Evolutionary conservation across 306 rosid species (phyloP).

Genomic region (Aeschynomene evenia): DNA sequence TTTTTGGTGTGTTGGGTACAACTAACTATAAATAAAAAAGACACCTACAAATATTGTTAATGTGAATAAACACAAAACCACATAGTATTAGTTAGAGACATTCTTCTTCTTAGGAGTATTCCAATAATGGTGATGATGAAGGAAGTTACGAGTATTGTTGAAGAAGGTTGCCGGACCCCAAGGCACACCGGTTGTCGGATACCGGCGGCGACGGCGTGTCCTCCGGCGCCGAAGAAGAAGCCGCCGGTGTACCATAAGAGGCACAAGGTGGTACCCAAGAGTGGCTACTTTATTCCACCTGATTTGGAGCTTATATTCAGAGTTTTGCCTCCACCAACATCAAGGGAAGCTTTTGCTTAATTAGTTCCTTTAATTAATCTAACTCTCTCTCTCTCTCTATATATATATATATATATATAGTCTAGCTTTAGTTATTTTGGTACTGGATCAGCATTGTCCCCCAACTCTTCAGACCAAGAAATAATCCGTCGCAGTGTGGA

Average conservation of each 20-base stretch:
- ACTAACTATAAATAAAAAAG: constrained; percentile 31
- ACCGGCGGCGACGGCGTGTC: constrained; percentile 30
- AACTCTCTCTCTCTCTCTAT: too few relatives aligned
- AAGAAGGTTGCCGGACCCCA: constrained; percentile 49
- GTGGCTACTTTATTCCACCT: constrained; percentile 43
- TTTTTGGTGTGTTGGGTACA: too few relatives aligned
- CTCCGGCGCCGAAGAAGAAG: constrained; percentile 54
- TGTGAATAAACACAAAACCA: too few relatives aligned
- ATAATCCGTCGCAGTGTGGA: too few relatives aligned
- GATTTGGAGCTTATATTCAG: constrained; percentile 49
- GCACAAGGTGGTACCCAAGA: constrained; percentile 36
- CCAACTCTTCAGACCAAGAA: too few relatives aligned
- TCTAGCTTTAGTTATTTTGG: not conserved
- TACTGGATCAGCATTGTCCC: too few relatives aligned
- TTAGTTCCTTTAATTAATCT: not conserved
- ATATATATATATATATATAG: not conserved
- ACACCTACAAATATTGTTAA: not conserved
- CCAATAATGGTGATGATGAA: constrained; percentile 2
- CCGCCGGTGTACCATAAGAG: not conserved
- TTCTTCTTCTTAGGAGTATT: too few relatives aligned
- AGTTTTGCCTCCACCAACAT: not conserved
- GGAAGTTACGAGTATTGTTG: too few relatives aligned
- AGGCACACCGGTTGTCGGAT: constrained; percentile 30
- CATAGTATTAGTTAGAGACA: not conserved
- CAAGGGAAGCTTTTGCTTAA: not conserved